Base-by-base conservation (phyloP, 2,329 filamentous ascomycete species). In the Epichloe glyceriae region DNA sequence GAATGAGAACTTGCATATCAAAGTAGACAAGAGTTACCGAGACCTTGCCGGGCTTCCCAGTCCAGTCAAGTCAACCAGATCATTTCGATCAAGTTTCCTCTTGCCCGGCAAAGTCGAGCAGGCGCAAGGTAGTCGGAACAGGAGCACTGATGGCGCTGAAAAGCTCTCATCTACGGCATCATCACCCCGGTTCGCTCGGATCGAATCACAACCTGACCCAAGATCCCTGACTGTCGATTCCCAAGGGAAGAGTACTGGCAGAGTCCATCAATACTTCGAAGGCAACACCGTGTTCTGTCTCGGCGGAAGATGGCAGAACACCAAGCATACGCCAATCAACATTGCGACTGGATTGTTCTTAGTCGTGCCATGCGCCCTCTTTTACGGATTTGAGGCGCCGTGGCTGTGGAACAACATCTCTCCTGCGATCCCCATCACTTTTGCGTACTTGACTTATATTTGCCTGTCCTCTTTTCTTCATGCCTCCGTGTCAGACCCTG, bases 391-490 rank as follows among this genome's bases (percentile, higher is more conserved):
- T 61, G 93, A 86, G 54, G 89, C 86, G 11, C 80, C 86, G 20
- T 95, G 86, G 79, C 66, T 95, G 49, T 96, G 89, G 89, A 73
- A 82, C 58, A 76, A 95, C 60, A 76, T 95, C 56, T 94, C 88
- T 38, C 90, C 90, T 34, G 89, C 88, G 49, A 80, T 97, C 60
- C 93, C 93, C 49, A 80, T 97, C 58, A 68, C 88, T 42, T 97
- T 95, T 70, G 90, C 82, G 49, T 98, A 98, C 64, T 62, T 96
- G n/a, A 88, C 88, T 61, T 90, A 86, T 64, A 74, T 98, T 30
- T 94, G 87, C 67, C 74, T 96, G 46, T 95, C 90, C 22, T 97
- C 93, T 3, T 98, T 97, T 62, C 62, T 96, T 50, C 91, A 96
- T 68, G 93, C 91, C 4, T 96, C 93, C 3, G 78, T 86, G 49